A percentile compares a stretch with the other conserved stretches of the same genome.
These are phyloP conservation scores for Pisolithus albus DNA, from an alignment of 768 basidiomycete genomes.

Conservation along the genomic window DNA sequence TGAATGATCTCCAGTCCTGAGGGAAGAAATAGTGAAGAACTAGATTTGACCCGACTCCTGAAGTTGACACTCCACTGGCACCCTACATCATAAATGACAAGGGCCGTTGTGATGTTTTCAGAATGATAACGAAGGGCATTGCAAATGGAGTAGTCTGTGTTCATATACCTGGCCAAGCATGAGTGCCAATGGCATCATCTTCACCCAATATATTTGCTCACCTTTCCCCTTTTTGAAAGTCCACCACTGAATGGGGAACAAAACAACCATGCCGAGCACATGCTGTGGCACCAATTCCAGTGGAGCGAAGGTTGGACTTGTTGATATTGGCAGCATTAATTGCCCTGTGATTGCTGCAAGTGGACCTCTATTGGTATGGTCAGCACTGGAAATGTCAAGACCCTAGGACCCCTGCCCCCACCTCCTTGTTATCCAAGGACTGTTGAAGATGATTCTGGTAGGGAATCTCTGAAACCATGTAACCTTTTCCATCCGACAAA, in stretches of 20 bases:
- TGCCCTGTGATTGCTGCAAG: slow-evolving; percentile 15
- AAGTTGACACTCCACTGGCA: slow-evolving; percentile 23
- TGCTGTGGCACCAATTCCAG: slow-evolving; percentile 25
- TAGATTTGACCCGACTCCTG: neutral
- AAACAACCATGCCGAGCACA: slow-evolving; percentile 29
- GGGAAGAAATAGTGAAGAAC: neutral
- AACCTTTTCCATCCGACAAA: slow-evolving; percentile 21
- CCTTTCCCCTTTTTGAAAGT: slow-evolving; percentile 29
- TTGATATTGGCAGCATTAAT: slow-evolving; percentile 10
- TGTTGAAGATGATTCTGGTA: slow-evolving; percentile 20
- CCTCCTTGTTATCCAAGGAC: slow-evolving; percentile 3
- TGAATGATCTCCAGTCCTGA: slow-evolving; percentile 7
- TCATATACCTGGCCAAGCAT: slow-evolving; percentile 16
- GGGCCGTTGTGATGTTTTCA: neutral
- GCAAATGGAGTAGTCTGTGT: slow-evolving; percentile 23
- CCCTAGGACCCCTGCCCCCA: neutral
- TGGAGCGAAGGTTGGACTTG: slow-evolving; percentile 15
- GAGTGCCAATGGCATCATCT: neutral
- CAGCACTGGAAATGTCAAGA: neutral
- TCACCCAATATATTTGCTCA: slow-evolving; percentile 2
- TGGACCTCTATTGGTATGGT: slow-evolving; percentile 5
- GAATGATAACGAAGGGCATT: slow-evolving; percentile 13
- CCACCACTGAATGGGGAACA: slow-evolving; percentile 21
- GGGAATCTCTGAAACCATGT: slow-evolving; percentile 14
- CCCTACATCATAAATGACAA: slow-evolving; percentile 25